phyloP scores from a whole-genome alignment of 2,329 filamentous ascomycete species.

The Aureobasidium namibiae region DNA sequence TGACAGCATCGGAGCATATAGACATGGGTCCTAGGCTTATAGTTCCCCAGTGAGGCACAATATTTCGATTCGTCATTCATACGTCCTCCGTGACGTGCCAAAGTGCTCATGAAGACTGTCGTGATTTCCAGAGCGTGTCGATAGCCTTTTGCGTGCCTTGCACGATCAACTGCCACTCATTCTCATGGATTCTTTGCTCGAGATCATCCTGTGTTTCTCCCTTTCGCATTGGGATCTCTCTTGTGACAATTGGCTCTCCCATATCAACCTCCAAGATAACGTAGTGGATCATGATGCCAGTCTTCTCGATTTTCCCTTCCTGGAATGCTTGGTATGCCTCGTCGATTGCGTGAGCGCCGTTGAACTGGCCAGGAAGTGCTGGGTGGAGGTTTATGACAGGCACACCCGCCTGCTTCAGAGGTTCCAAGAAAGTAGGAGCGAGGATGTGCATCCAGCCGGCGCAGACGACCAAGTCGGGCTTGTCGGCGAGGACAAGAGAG shows the following conservation, averaged over 20 bases:
- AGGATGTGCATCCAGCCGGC: slow-evolving; percentile 87
- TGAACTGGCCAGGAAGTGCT: slow-evolving; percentile 63
- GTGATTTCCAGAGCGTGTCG: slow-evolving; percentile 28
- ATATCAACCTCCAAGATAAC: slow-evolving; percentile 70
- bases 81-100: slow-evolving; percentile 13
- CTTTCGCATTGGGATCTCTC: slow-evolving; percentile 56
- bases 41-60: neutral
- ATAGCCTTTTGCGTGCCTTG: slow-evolving; percentile 55
- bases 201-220: slow-evolving; percentile 56
- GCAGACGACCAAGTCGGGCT: slow-evolving; percentile 68
- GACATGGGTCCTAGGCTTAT: neutral
- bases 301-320: slow-evolving; percentile 57
- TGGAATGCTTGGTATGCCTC: slow-evolving; percentile 67
- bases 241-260: slow-evolving; percentile 62
- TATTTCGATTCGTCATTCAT: neutral
- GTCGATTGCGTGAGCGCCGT: slow-evolving; percentile 64
- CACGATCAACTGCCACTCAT: slow-evolving; percentile 73
- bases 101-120: neutral
- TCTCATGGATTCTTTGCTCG: slow-evolving; percentile 62
- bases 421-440: slow-evolving; percentile 59
- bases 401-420: slow-evolving; percentile 53
- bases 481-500: slow-evolving; percentile 53
- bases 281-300: slow-evolving; percentile 83
- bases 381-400: slow-evolving; percentile 79
- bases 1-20: slow-evolving; percentile 13